phyloP scores from a whole-genome alignment of 1,284 basidiomycete genomes.

The Ganoderma sp. region DNA sequence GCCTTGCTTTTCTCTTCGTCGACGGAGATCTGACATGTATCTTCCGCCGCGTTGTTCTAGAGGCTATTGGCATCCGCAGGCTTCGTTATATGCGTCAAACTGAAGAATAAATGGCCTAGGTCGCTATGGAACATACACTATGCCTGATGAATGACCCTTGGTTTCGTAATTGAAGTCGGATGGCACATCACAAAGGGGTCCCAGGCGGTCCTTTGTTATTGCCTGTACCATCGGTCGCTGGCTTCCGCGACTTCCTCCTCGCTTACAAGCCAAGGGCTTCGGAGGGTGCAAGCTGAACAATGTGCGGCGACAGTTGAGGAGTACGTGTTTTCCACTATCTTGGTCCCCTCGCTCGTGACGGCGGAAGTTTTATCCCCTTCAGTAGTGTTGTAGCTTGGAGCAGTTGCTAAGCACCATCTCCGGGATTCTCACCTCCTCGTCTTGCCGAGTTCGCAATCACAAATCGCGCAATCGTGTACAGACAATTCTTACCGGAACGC shows the following conservation, averaged over 20 bases:
- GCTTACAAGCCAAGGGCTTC: not conserved
- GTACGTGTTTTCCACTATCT: not conserved
- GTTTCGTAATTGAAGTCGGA: not conserved
- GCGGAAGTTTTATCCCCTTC: not conserved
- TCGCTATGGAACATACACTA: not conserved
- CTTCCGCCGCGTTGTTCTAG: not conserved
- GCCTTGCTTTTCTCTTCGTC: not conserved
- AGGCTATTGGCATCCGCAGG: not conserved
- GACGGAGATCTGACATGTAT: not conserved
- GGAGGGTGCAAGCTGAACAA: not conserved
- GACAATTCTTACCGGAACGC: not conserved
- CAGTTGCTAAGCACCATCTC: constrained; percentile 6
- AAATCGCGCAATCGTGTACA: not conserved
- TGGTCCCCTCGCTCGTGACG: not conserved
- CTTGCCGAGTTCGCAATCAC: not conserved
- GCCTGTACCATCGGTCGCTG: not conserved
- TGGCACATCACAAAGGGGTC: not conserved
- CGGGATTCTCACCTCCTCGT: not conserved
- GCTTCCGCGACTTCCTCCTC: not conserved
- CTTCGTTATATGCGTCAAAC: too few relatives aligned
- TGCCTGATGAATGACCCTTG: not conserved
- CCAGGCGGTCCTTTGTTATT: not conserved
- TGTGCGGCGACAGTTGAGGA: not conserved
- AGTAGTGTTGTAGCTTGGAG: not conserved
- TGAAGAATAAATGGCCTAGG: too few relatives aligned